A percentile compares a stretch with the other conserved stretches of the same genome.
Evolutionary conservation across 768 basidiomycete species (phyloP).

Genomic region (Cyclocybe cylindracea): DNA sequence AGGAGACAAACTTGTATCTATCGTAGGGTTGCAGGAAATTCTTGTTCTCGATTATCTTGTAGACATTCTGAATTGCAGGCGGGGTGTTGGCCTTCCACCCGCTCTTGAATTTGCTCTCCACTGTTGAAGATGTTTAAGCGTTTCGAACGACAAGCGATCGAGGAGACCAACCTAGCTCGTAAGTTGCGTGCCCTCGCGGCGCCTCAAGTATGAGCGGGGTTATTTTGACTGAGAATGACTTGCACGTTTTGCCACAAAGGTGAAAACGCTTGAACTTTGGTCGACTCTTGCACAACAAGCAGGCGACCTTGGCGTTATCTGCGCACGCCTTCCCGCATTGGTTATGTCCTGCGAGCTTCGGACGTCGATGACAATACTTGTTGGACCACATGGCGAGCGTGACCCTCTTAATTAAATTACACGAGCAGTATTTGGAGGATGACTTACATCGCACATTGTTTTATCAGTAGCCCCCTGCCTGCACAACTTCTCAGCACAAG

Average conservation of each 20-base stretch:
- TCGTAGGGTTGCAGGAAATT: slow-evolving; percentile 14
- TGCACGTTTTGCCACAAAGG: slow-evolving; percentile 21
- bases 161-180: slow-evolving; percentile 13
- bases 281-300: slow-evolving; percentile 14
- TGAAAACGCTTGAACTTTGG: slow-evolving; percentile 14
- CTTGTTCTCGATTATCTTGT: slow-evolving; percentile 16
- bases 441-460: slow-evolving; percentile 15
- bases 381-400: background rate
- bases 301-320: slow-evolving; percentile 12
- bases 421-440: background rate
- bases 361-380: slow-evolving; percentile 12
- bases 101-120: slow-evolving; percentile 14
- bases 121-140: slow-evolving; percentile 1
- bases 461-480: slow-evolving; percentile 8
- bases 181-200: slow-evolving; percentile 15
- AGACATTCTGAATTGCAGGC: slow-evolving; percentile 10
- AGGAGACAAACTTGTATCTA: slow-evolving; percentile 9
- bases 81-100: slow-evolving; percentile 9
- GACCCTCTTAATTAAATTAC: background rate
- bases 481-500: slow-evolving; percentile 12
- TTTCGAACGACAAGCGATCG: background rate
- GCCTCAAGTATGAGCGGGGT: slow-evolving; percentile 24
- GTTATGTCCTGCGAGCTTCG: background rate
- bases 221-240: slow-evolving; percentile 13
- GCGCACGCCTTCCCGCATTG: slow-evolving; percentile 14